Conservation (phyloP, 2,329 filamentous ascomycete species). For the Scytalidium sp. region DNA sequence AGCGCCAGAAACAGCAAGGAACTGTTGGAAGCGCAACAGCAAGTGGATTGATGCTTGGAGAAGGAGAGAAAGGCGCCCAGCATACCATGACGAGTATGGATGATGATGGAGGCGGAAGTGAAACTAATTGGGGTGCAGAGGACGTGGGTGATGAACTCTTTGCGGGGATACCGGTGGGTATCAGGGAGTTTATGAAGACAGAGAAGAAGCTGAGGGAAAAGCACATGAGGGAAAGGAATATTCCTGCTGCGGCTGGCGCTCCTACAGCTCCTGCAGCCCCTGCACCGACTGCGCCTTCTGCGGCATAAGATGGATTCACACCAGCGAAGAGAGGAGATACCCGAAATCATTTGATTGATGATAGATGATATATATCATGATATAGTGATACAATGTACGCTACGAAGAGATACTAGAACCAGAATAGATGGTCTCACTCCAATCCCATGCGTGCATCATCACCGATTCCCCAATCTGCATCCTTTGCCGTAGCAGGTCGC, state of each 20-base stretch:
- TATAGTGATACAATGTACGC: background rate
- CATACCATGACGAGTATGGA: conserved; percentile 64
- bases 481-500: conserved; percentile 51
- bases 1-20: conserved; percentile 22
- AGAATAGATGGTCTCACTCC: conserved; percentile 46
- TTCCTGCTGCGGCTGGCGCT: background rate
- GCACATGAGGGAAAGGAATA: conserved; percentile 56
- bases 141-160: conserved; percentile 68
- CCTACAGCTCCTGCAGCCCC: background rate
- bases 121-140: conserved; percentile 62
- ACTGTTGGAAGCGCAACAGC: conserved; percentile 26
- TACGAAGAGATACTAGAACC: background rate
- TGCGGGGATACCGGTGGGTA: conserved; percentile 80
- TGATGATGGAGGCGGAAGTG: conserved; percentile 75
- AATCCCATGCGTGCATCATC: conserved; percentile 84
- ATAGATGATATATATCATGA: background rate
- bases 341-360: background rate
- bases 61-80: conserved; percentile 26
- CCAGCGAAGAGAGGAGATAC: background rate
- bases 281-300: too few species aligned
- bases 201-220: conserved; percentile 86
- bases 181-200: conserved; percentile 94
- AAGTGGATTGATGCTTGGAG: conserved; percentile 12
- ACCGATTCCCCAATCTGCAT: conserved; percentile 72
- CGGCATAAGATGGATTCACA: background rate